Evolutionary conservation across 768 basidiomycete species (phyloP).

Genomic region (Trametes cinnabarina): DNA sequence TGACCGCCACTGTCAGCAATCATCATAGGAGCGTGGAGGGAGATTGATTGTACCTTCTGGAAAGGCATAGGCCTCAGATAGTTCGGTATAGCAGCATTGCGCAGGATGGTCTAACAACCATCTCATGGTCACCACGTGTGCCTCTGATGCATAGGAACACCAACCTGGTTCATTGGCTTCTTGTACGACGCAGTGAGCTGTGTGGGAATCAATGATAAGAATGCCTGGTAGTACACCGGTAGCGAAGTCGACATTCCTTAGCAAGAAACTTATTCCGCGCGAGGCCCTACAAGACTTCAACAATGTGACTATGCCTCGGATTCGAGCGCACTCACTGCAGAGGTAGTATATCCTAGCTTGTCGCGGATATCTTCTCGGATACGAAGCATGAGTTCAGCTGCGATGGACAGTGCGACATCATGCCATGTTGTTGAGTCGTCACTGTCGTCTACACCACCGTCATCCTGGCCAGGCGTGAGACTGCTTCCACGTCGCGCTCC

Average conservation of each 20-base stretch:
- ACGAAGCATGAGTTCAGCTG: slow-evolving; percentile 80
- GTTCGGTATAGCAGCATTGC: slow-evolving; percentile 77
- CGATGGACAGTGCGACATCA: slow-evolving; percentile 87
- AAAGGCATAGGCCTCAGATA: slow-evolving; percentile 87
- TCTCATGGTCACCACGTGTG: background rate
- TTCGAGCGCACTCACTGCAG: slow-evolving; percentile 58
- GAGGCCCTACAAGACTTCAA: slow-evolving; percentile 57
- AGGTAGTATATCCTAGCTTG: slow-evolving; percentile 88
- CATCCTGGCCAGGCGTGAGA: background rate
- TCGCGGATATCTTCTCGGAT: slow-evolving; percentile 64
- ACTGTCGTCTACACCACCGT: slow-evolving; percentile 21
- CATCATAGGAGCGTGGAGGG: background rate
- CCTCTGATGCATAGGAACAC: background rate
- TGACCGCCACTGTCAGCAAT: slow-evolving; percentile 29
- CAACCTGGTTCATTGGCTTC: slow-evolving; percentile 85
- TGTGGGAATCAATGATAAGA: background rate
- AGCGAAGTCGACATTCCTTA: slow-evolving; percentile 66
- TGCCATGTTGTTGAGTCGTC: slow-evolving; percentile 69
- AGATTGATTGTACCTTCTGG: slow-evolving; percentile 31
- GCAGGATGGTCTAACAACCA: slow-evolving; percentile 66
- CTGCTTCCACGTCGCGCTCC: background rate
- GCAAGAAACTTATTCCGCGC: slow-evolving; percentile 93
- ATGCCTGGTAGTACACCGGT: slow-evolving; percentile 59
- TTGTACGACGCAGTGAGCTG: slow-evolving; percentile 88
- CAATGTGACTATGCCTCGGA: background rate